These are phyloP conservation scores for Micractinium conductrix DNA, from an alignment of 139 green algal species.

Conservation along the genomic window DNA sequence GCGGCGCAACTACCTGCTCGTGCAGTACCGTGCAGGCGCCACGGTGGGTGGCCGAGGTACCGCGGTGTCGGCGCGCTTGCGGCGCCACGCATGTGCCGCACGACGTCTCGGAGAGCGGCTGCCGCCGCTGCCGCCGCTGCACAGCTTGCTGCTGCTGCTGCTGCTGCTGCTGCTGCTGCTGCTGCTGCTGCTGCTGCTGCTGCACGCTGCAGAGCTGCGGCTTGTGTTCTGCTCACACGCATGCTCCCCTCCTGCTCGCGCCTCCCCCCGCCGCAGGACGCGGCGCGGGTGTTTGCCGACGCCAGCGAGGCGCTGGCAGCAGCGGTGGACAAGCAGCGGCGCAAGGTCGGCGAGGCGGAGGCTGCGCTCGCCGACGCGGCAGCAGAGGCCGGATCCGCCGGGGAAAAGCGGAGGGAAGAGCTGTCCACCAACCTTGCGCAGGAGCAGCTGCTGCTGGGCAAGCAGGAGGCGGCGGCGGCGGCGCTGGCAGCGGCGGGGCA, in stretches of 20 bases:
- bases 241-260: not conserved
- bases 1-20: conserved; percentile 88
- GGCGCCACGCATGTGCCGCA: not conserved
- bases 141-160: not conserved
- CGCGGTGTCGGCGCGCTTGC: not conserved
- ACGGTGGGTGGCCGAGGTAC: not conserved
- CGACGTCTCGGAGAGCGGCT: too few species aligned
- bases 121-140: too few species aligned
- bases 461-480: conserved; percentile 28
- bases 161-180: too few species aligned
- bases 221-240: too few species aligned
- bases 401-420: conserved; percentile 27
- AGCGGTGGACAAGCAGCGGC: conserved; percentile 54
- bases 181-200: too few species aligned
- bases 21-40: conserved; percentile 78
- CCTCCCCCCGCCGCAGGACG: not conserved
- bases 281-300: conserved; percentile 12
- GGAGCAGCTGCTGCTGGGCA: conserved; percentile 39
- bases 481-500: conserved; percentile 40
- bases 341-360: conserved; percentile 49
- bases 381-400: not conserved
- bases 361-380: conserved; percentile 31
- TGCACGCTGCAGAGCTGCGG: too few species aligned
- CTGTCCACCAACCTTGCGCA: conserved; percentile 33
- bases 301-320: conserved; percentile 23